phyloP scores from a whole-genome alignment of 192 early-diverging fungal species.

The Coemansia sp. region DNA sequence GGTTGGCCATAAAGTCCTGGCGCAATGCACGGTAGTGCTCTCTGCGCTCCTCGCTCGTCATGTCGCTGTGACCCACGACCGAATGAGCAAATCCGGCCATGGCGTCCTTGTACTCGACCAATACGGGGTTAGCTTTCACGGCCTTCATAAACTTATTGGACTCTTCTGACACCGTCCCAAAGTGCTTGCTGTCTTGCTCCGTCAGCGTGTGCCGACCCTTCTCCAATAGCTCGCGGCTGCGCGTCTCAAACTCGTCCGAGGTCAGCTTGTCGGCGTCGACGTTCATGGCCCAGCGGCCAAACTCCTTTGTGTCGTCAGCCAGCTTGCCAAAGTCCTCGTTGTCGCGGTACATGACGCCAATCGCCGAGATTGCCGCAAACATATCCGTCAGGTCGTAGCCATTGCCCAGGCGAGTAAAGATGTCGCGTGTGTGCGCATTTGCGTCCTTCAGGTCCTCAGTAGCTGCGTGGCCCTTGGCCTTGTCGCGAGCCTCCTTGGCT shows the following conservation, averaged over 20 bases:
- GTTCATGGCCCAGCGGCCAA: slow-evolving; percentile 46
- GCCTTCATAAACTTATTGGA: slow-evolving; percentile 31
- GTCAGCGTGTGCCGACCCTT: slow-evolving; percentile 30
- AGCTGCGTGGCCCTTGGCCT: slow-evolving; percentile 34
- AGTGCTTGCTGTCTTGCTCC: slow-evolving; percentile 35
- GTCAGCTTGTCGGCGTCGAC: slow-evolving; percentile 46
- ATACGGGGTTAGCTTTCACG: slow-evolving; percentile 36
- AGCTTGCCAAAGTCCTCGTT: slow-evolving; percentile 37
- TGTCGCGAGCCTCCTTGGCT: slow-evolving; percentile 13
- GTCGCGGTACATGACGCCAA: slow-evolving; percentile 37
- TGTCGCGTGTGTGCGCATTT: slow-evolving; percentile 20
- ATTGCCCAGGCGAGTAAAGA: slow-evolving; percentile 40
- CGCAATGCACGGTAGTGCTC: slow-evolving; percentile 40
- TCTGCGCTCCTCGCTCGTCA: slow-evolving; percentile 29
- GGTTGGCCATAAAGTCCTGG: slow-evolving; percentile 39
- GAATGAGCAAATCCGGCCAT: slow-evolving; percentile 31
- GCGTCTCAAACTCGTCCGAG: slow-evolving; percentile 42
- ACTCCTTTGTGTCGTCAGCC: slow-evolving; percentile 28
- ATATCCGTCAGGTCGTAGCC: slow-evolving; percentile 41
- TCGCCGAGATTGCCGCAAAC: slow-evolving; percentile 20
- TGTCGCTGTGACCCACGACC: slow-evolving; percentile 25
- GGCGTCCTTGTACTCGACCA: slow-evolving; percentile 38
- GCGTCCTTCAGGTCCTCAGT: slow-evolving; percentile 33
- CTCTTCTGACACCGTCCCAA: slow-evolving; percentile 27
- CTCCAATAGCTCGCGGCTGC: slow-evolving; percentile 35